A percentile compares a stretch with the other conserved stretches of the same genome.
phyloP scores from a whole-genome alignment of 2,329 filamentous ascomycete genomes.

The Fusarium sororula region DNA sequence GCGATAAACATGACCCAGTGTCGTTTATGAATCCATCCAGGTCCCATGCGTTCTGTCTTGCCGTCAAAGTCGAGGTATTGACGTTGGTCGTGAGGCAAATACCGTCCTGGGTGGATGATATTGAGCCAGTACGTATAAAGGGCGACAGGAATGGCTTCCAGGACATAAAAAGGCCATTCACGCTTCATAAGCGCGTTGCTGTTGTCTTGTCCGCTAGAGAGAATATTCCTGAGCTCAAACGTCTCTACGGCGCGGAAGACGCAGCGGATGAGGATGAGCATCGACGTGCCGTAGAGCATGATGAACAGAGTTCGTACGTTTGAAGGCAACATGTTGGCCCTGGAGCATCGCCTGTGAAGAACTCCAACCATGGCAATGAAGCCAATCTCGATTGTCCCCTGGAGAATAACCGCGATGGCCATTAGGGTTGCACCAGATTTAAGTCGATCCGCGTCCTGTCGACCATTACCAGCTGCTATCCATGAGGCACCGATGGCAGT shows the following conservation, averaged over 20 bases:
- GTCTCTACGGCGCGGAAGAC: constrained; percentile 40
- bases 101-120: constrained; percentile 53
- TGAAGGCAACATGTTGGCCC: constrained; percentile 32
- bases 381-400: constrained; percentile 32
- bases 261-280: constrained; percentile 37
- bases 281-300: constrained; percentile 42
- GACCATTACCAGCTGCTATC: constrained; percentile 37
- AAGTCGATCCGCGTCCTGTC: constrained; percentile 63
- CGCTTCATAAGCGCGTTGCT: constrained; percentile 48
- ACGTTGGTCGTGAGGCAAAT: constrained; percentile 49
- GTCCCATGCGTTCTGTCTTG: constrained; percentile 45
- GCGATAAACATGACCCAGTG: constrained; percentile 19
- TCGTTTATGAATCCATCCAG: constrained; percentile 40
- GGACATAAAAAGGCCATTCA: constrained; percentile 58
- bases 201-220: constrained; percentile 19
- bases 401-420: constrained; percentile 58
- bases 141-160: constrained; percentile 56
- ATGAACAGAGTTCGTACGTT: constrained; percentile 38
- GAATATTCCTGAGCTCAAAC: constrained; percentile 30
- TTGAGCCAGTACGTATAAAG: constrained; percentile 56
- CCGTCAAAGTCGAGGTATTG: constrained; percentile 54
- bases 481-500: constrained; percentile 39
- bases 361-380: constrained; percentile 36
- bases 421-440: constrained; percentile 64
- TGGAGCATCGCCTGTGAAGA: constrained; percentile 29